Percentiles rank a stretch among this genome's conserved stretches.
Conservation (phyloP, 1,284 basidiomycete species). For the Apiotrichum mycotoxinovorans region DNA sequence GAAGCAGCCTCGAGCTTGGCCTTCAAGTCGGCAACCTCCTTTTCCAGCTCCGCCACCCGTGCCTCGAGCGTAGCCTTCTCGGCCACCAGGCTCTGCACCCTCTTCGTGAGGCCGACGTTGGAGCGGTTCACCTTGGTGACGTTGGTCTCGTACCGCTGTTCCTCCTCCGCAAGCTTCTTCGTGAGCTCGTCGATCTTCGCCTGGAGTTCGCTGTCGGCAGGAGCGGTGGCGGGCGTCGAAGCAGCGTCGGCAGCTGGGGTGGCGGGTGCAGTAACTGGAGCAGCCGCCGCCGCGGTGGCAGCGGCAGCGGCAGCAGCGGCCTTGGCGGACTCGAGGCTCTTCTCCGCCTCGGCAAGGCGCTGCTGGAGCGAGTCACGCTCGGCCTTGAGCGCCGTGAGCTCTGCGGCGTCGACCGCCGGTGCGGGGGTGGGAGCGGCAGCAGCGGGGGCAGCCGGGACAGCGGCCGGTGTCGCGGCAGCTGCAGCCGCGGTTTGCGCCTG, state of each 20-base stretch:
- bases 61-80: conserved; percentile 22
- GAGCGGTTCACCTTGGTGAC: conserved; percentile 39
- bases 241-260: conserved; percentile 7
- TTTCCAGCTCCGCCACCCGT: conserved; percentile 24
- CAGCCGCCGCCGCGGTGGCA: background rate
- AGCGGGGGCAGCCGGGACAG: conserved; percentile 1
- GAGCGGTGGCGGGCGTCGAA: background rate
- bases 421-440: background rate
- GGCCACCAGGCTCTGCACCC: conserved; percentile 16
- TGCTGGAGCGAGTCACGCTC: conserved; percentile 37
- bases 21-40: conserved; percentile 30
- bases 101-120: conserved; percentile 23
- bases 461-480: background rate
- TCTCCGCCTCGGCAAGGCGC: conserved; percentile 35
- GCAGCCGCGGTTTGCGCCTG: conserved; percentile 9
- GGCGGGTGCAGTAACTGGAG: conserved; percentile 4
- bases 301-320: conserved; percentile 11
- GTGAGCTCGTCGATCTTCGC: conserved; percentile 18
- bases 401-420: background rate
- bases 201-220: conserved; percentile 20
- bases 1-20: conserved; percentile 13
- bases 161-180: conserved; percentile 21
- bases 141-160: conserved; percentile 33
- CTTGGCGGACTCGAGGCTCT: conserved; percentile 38
- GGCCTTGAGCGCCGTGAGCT: conserved; percentile 16